Conservation (phyloP, 2,329 filamentous ascomycete species). For the Fusarium albosuccineum region DNA sequence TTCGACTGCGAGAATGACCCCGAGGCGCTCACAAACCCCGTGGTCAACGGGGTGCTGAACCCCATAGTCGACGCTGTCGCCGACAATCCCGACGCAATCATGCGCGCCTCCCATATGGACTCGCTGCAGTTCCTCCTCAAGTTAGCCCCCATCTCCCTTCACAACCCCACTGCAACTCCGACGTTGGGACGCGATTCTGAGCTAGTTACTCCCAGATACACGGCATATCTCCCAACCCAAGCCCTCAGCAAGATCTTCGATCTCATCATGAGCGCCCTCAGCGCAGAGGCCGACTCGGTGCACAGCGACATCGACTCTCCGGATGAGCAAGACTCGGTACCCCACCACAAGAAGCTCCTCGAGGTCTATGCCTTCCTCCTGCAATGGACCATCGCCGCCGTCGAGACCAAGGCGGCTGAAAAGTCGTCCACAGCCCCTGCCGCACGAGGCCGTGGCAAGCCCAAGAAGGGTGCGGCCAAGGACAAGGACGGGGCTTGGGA, state of each 20-base stretch:
- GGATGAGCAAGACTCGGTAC: slow-evolving; percentile 89
- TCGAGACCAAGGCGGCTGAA: slow-evolving; percentile 93
- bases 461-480: slow-evolving; percentile 81
- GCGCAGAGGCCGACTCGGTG: slow-evolving; percentile 86
- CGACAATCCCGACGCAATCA: slow-evolving; percentile 90
- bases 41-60: slow-evolving; percentile 90
- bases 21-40: slow-evolving; percentile 80
- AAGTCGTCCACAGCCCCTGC: slow-evolving; percentile 79
- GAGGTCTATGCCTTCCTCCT: slow-evolving; percentile 95
- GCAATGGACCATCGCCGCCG: slow-evolving; percentile 95
- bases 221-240: slow-evolving; percentile 81
- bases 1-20: slow-evolving; percentile 94
- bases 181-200: slow-evolving; percentile 47
- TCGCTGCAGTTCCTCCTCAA: slow-evolving; percentile 96
- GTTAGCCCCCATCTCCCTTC: slow-evolving; percentile 76
- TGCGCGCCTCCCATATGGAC: slow-evolving; percentile 84
- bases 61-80: slow-evolving; percentile 93
- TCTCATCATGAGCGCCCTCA: slow-evolving; percentile 86
- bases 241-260: slow-evolving; percentile 94
- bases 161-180: slow-evolving; percentile 37
- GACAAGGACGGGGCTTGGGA: slow-evolving; percentile 93
- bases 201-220: slow-evolving; percentile 79
- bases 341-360: slow-evolving; percentile 89
- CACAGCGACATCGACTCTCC: slow-evolving; percentile 85
- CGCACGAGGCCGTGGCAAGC: slow-evolving; percentile 79